phyloP scores from a whole-genome alignment of 2,329 filamentous ascomycete species.

The Stromatinia cepivora region DNA sequence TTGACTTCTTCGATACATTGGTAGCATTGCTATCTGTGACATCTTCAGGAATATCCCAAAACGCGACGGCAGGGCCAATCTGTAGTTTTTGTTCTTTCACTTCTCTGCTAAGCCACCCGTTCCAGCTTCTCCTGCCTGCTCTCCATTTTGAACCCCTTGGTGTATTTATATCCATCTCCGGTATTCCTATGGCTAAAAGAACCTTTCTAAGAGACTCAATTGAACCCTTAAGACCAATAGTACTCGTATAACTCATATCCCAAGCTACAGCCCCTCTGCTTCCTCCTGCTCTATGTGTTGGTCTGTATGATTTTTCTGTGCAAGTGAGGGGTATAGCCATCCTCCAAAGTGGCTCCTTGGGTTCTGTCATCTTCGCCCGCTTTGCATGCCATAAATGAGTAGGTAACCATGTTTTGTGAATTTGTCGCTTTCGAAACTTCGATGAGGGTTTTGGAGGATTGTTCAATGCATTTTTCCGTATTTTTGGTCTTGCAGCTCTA shows the following conservation, averaged over 20 bases:
- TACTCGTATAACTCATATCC: constrained; percentile 94
- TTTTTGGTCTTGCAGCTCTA: constrained; percentile 58
- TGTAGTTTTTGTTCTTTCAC: constrained; percentile 52
- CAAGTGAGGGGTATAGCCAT: constrained; percentile 84
- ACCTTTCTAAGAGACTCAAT: constrained; percentile 64
- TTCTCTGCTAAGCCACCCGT: constrained; percentile 59
- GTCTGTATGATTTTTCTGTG: constrained; percentile 84
- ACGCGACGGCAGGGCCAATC: constrained; percentile 70
- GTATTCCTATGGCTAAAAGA: constrained; percentile 64
- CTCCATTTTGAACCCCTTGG: constrained; percentile 71
- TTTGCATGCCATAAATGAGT: constrained; percentile 96
- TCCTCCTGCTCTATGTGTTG: constrained; percentile 77
- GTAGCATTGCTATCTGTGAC: constrained; percentile 29
- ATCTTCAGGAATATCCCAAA: constrained; percentile 62
- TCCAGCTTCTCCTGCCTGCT: constrained; percentile 56
- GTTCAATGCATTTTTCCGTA: constrained; percentile 69
- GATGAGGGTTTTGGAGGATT: constrained; percentile 59
- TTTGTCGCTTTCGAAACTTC: constrained; percentile 82
- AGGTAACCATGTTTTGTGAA: constrained; percentile 89
- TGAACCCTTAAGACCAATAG: constrained; percentile 73
- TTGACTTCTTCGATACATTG: constrained; percentile 43
- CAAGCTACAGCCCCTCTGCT: constrained; percentile 78
- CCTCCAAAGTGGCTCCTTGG: constrained; percentile 80
- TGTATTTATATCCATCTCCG: constrained; percentile 61
- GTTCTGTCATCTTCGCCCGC: constrained; percentile 81